Base-by-base conservation (phyloP, 352 stramenopile genomes). In the Phytophthora cactorum region DNA sequence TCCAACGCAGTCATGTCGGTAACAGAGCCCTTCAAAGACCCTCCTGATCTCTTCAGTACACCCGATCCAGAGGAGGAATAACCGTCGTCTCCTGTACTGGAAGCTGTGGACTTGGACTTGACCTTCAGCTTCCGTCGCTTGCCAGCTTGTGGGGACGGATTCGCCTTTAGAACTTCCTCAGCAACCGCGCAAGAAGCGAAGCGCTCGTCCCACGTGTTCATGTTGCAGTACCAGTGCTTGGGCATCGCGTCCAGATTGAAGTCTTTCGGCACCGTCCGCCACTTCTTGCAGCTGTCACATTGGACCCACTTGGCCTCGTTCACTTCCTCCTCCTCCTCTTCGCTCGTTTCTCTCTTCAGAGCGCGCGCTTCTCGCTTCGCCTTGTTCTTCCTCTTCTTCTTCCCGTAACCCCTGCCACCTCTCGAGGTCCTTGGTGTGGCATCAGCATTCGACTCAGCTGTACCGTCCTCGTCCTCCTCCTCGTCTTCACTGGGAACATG, bases 271-370 rank as follows among this genome's bases (percentile, higher is more conserved):
- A 99, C 84, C 12, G 95, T 96, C 41, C 97, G 91, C 97, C 97
- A 99, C 70, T 99, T 99, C 36, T 91, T 87, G 80, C 97, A 99
- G 34, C 78, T 82, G 54, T 99, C 97, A 61, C 97, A 99, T 72
- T 98, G 95, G 0, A 99, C 97, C 97, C 97, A 99, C 59, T 93
- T 94, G 3, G 84, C 82, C 54, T 97, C 87, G 3, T 85, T 84
- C 10, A 66, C 56, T 36, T 81, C 75, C 1, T 68, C 61, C 4
- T 77, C 69, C 4, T 75, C 79, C 11, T 74, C 73, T 27, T 63
- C 66, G 9, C 66, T 71, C 9, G 68, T 60, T 11, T 62, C 46
- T 7, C 70, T 59, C 29, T 69, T 75, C 11, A 71, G 41, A 10
- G 62, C 61, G 36, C 74, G 70, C 7, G 55, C 54, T 38, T 71